Evolutionary conservation across 1,284 basidiomycete genomes (phyloP), one percentile per base, ranked within the genome.

Genomic region (Ceratobasidium sp.): DNA sequence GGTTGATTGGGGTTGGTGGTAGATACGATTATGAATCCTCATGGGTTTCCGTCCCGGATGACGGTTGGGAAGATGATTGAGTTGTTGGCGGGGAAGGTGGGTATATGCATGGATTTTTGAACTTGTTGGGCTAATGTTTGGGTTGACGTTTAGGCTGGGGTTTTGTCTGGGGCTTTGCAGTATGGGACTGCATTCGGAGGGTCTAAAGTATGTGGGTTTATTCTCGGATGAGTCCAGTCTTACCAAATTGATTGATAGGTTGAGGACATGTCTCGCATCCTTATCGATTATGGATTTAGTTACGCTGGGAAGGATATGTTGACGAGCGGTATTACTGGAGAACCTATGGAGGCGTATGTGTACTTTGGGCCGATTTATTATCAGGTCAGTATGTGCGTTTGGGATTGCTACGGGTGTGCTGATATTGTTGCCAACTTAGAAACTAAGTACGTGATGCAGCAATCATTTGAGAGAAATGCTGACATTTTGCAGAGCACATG

Each of bases 61-160:
- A 99, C 98, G 46, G 98, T 99, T 54, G 98, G 98, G 64, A 99
- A 99, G 87, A 99, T 99, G 98, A 98, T 99, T 78, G 98, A 99
- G 85, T 88, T 99, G 33, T 87, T 99, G 27, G 94, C 96, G n/a
- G 97, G 98, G 74, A 99, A 99, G 89, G 93, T 93, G 44, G 16
- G 79, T 69, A 8, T 46, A 78, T 77, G 84, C 81, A 62, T 73
- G 27, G 1, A 38, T 62, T 41, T 18, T 20, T n/a, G 35, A 62
- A 10, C 23, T 20, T 52, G 50, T 23, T 12, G 12, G 4, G 10
- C 79, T 73, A 60, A 60, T 77, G 41, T 52, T 69, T 71, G 70
- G 78, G 20, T 68, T 30, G 77, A 38, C 50, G 81, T 74, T 33
- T 79, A 95, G 93, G 94, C 94, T 23, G 96, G 96, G n/a, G 95